These are phyloP conservation scores for Cyberlindnera mrakii DNA, from an alignment of 805 yeast species.

Conservation along the genomic window DNA sequence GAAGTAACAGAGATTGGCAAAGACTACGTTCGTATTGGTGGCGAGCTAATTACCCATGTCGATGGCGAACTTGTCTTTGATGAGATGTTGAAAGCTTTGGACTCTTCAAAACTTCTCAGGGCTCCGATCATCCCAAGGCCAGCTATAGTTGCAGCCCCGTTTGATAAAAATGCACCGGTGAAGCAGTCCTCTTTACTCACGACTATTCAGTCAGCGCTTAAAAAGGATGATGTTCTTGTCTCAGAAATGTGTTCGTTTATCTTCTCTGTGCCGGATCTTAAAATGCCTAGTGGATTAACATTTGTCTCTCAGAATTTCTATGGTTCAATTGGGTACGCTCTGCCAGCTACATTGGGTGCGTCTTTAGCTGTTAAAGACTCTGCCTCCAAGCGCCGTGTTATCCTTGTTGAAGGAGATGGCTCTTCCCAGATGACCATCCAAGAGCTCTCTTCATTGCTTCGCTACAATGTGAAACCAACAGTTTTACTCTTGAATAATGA, in stretches of 20 bases:
- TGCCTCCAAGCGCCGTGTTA: slow-evolving; percentile 32
- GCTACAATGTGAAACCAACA: slow-evolving; percentile 50
- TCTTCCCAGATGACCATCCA: slow-evolving; percentile 63
- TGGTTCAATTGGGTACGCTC: slow-evolving; percentile 63
- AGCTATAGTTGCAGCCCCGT: neutral
- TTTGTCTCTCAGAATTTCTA: slow-evolving; percentile 59
- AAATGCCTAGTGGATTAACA: slow-evolving; percentile 42
- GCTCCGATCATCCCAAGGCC: slow-evolving; percentile 3
- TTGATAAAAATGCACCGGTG: slow-evolving; percentile 7
- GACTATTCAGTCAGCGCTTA: slow-evolving; percentile 43
- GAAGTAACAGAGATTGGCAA: slow-evolving; percentile 22
- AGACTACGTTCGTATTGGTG: slow-evolving; percentile 18
- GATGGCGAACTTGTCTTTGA: slow-evolving; percentile 19
- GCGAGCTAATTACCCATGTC: slow-evolving; percentile 7
- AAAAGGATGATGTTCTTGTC: slow-evolving; percentile 50
- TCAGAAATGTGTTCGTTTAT: slow-evolving; percentile 66
- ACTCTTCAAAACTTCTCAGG: slow-evolving; percentile 7
- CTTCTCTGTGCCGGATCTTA: slow-evolving; percentile 52
- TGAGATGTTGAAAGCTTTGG: slow-evolving; percentile 6
- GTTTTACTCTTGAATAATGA: slow-evolving; percentile 56
- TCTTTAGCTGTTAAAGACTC: slow-evolving; percentile 49
- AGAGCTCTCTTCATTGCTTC: slow-evolving; percentile 54
- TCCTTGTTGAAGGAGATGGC: slow-evolving; percentile 63
- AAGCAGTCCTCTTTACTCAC: slow-evolving; percentile 39
- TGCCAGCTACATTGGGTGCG: slow-evolving; percentile 61